Base-by-base conservation (phyloP, 2,329 filamentous ascomycete genomes). In the Epichloe hybrida region DNA sequence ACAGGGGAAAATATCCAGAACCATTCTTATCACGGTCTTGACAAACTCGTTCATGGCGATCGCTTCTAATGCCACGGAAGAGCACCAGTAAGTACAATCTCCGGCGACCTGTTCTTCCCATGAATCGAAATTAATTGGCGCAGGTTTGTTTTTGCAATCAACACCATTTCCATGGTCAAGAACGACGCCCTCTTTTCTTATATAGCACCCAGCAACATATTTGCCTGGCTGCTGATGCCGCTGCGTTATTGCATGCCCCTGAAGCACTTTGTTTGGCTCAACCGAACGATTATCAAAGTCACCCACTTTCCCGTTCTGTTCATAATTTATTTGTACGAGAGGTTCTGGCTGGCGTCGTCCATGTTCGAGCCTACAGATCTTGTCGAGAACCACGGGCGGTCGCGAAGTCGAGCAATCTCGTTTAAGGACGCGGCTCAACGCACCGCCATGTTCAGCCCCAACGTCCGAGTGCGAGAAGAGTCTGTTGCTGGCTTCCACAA, bases 121-220 rank as follows among this genome's bases (percentile, higher is more conserved):
- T 6, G 12, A 36, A 42, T 54, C 59, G 36, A 62, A 47, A 34
- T 17, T 35, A 7, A 35, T 49, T 7, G 15, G 9, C 38, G 58
- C 54, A 79, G 75, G 53, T 96, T 95, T 63, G 69, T 96, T 2
- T 96, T 97, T 62, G 91, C 91, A 0, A 89, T 97, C 65, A 97
- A 96, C 63, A 94, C 91, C 4, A 95, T 96, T 47, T 94, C 88
- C 4, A 94, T 95, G 87, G 91, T 96, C 57, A 97, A 96, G 66
- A 95, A 93, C n/a, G 91, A 97, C 64, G 86, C 89, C 0, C 72
- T 96, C 0, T 97, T 97, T 71, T 94, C 88, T 3, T 96, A 96
- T 63, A 80, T 96, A 54, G 86, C 91, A 1, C 91, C 91, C 0
- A 84, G 86, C 13, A 97, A 97, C 62, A 85, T 96, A 34, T 77